These are phyloP conservation scores for Erodium trifolium DNA, from an alignment of 441 rosid genomes.

Conservation along the genomic window DNA sequence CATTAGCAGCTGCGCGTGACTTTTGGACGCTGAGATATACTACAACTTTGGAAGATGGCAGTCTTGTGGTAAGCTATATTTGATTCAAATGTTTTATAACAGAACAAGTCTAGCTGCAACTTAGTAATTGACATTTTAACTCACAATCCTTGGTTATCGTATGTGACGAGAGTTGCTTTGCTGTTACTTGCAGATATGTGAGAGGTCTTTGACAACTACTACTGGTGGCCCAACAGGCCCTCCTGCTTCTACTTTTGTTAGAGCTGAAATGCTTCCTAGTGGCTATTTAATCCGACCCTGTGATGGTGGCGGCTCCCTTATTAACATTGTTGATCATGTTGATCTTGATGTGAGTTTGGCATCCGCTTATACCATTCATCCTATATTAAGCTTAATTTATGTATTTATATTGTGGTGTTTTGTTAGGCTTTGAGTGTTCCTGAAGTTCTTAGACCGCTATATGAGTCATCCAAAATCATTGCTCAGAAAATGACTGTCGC, in stretches of 20 bases:
- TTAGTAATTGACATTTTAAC: too few relatives aligned
- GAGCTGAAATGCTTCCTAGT: constrained; percentile 95
- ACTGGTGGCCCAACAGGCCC: constrained; percentile 81
- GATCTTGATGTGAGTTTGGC: constrained; percentile 54
- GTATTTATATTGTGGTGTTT: neutral
- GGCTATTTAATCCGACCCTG: constrained; percentile 94
- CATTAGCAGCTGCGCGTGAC: constrained; percentile 95
- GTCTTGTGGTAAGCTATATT: constrained; percentile 72
- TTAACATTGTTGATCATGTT: constrained; percentile 92
- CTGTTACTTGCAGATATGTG: constrained; percentile 57
- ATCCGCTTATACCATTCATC: neutral
- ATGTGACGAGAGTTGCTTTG: neutral
- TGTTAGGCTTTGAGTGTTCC: constrained; percentile 96
- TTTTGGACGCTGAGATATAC: constrained; percentile 98
- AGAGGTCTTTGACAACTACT: constrained; percentile 93
- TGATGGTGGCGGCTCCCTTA: constrained; percentile 97
- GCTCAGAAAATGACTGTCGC: constrained; percentile 92
- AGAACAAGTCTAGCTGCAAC: too few relatives aligned
- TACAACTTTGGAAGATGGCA: constrained; percentile 81
- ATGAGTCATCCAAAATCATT: constrained; percentile 81
- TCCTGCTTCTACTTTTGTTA: constrained; percentile 77
- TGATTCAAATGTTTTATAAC: too few relatives aligned
- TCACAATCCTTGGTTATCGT: too few relatives aligned
- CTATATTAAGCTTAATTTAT: neutral
- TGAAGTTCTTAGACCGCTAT: constrained; percentile 89